Conservation (phyloP, 2,329 filamentous ascomycete genomes). For the Aspergillus ibericus region DNA sequence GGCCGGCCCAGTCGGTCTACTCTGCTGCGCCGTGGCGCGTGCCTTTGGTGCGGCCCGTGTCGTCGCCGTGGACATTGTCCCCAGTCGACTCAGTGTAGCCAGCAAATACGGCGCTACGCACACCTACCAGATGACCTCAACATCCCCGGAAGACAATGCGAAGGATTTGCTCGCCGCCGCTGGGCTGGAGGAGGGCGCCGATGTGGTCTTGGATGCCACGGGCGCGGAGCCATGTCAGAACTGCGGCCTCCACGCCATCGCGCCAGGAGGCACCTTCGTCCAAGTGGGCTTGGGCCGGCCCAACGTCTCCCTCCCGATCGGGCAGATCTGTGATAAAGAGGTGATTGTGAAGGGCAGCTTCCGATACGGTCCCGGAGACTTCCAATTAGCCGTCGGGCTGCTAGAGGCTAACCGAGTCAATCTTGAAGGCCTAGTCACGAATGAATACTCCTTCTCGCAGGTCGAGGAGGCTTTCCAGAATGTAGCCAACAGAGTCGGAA, state of each 20-base stretch:
- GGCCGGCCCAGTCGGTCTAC: slow-evolving; percentile 77
- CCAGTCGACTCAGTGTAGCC: slow-evolving; percentile 69
- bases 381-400: slow-evolving; percentile 74
- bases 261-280: slow-evolving; percentile 70
- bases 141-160: slow-evolving; percentile 69
- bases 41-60: slow-evolving; percentile 78
- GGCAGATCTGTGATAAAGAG: slow-evolving; percentile 83
- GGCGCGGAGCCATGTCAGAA: slow-evolving; percentile 75
- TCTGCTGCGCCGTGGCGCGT: slow-evolving; percentile 78
- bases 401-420: slow-evolving; percentile 61
- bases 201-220: slow-evolving; percentile 73
- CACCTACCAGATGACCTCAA: slow-evolving; percentile 59
- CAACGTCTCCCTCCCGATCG: slow-evolving; percentile 67
- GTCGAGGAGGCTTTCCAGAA: slow-evolving; percentile 82
- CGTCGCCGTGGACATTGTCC: slow-evolving; percentile 72
- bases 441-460: slow-evolving; percentile 70
- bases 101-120: slow-evolving; percentile 58
- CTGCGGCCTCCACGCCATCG: slow-evolving; percentile 65
- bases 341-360: slow-evolving; percentile 80
- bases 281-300: slow-evolving; percentile 83
- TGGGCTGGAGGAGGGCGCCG: slow-evolving; percentile 63
- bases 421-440: slow-evolving; percentile 74
- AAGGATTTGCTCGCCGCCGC: slow-evolving; percentile 60
- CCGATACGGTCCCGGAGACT: slow-evolving; percentile 82
- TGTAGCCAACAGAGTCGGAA: slow-evolving; percentile 70